Percentiles rank a stretch among this genome's conserved stretches.
Evolutionary conservation across 2,329 filamentous ascomycete genomes (phyloP).

Genomic region (Coniosporium tulheliwenetii): DNA sequence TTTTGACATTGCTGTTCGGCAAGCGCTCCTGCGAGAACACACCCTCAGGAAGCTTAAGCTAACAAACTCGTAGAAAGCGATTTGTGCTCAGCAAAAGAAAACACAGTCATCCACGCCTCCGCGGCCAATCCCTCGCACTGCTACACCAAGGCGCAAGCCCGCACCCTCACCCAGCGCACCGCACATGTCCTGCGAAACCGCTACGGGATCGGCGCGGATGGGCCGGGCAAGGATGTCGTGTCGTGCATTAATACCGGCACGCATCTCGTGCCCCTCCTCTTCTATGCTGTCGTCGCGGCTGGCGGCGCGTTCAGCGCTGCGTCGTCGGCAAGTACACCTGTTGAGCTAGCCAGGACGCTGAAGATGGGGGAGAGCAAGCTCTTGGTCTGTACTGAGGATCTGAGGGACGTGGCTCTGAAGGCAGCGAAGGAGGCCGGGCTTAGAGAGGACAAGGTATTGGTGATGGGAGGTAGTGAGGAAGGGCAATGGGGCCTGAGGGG

Average conservation of each 20-base stretch:
- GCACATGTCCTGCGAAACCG: constrained; percentile 39
- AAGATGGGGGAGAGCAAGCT: constrained; percentile 24
- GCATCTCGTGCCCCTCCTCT: constrained; percentile 35
- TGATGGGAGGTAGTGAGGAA: constrained; percentile 27
- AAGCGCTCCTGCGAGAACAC: constrained; percentile 1
- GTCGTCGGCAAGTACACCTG: constrained; percentile 31
- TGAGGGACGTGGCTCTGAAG: constrained; percentile 29
- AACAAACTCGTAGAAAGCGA: constrained; percentile 1
- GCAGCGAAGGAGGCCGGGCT: constrained; percentile 35
- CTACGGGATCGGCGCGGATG: constrained; percentile 35
- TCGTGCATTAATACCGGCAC: constrained; percentile 42
- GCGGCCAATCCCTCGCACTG: constrained; percentile 37
- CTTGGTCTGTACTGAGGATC: constrained; percentile 21
- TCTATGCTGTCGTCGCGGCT: constrained; percentile 42
- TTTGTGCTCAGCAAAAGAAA: constrained; percentile 23
- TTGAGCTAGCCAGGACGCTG: constrained; percentile 35
- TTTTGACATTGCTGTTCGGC: constrained; percentile 27
- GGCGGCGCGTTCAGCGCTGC: constrained; percentile 44
- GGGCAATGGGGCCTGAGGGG: constrained; percentile 18
- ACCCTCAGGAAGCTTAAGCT: constrained; percentile 7
- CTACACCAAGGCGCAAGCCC: constrained; percentile 37
- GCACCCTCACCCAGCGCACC: constrained; percentile 33
- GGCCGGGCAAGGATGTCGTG: constrained; percentile 36
- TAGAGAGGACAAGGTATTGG: constrained; percentile 29
- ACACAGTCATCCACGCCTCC: constrained; percentile 40